Conservation (phyloP, 345 rosid species). For the Cochlearia excelsa region DNA sequence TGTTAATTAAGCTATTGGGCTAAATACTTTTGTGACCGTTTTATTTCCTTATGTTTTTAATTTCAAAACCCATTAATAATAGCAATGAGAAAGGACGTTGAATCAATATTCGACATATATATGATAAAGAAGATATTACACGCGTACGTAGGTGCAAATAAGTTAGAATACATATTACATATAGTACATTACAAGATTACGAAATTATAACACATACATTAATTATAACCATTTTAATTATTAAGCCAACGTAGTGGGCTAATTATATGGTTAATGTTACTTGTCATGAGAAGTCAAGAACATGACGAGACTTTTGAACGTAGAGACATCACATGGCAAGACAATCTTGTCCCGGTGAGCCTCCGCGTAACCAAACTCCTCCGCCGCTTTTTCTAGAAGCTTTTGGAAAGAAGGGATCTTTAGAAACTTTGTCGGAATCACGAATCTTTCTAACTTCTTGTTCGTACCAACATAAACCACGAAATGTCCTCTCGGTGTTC, state of each 20-base stretch:
- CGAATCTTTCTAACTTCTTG: conserved; percentile 31
- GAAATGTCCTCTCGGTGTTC: conserved; percentile 36
- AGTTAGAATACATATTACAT: conserved; percentile 4
- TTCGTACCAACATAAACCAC: conserved; percentile 33
- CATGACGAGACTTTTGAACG: conserved; percentile 28
- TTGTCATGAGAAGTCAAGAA: conserved; percentile 24
- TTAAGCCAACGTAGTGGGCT: not conserved
- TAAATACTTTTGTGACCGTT: too few species aligned
- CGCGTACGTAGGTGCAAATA: conserved; percentile 1
- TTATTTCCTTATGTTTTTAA: too few species aligned
- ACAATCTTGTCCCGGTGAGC: conserved; percentile 35
- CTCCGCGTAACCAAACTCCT: conserved; percentile 32
- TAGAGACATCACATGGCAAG: conserved; percentile 38
- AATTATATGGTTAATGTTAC: conserved; percentile 14
- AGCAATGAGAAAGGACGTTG: conserved; percentile 1
- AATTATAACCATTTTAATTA: too few species aligned
- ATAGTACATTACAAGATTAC: not conserved
- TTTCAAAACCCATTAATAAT: not conserved
- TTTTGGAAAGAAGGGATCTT: conserved; percentile 29
- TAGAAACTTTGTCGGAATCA: conserved; percentile 33
- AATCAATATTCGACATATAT: not conserved
- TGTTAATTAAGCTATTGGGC: too few species aligned
- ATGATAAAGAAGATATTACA: conserved; percentile 9
- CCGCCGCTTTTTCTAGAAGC: conserved; percentile 37
- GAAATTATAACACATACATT: conserved; percentile 6